Percentiles rank a stretch among this genome's conserved stretches.
Evolutionary conservation across 148 eudicot species (phyloP).

Genomic region (Hydrangea macrophylla): DNA sequence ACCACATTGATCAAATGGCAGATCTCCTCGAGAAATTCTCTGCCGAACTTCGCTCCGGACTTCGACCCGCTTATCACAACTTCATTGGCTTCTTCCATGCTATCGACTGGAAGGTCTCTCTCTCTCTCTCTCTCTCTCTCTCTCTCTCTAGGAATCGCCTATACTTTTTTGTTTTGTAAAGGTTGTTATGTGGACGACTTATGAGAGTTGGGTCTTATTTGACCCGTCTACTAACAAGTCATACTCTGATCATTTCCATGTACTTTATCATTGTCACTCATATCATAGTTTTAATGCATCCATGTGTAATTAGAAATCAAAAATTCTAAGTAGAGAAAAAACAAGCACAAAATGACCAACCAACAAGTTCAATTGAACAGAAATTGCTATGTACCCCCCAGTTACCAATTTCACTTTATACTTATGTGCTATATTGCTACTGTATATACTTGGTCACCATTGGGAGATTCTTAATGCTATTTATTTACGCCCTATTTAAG

Average conservation of each 20-base stretch:
- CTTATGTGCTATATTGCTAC: too few relatives aligned
- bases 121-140: neutral
- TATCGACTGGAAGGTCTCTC: conserved; percentile 84
- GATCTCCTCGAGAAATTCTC: conserved; percentile 68
- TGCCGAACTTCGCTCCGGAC: conserved; percentile 59
- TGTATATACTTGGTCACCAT: too few relatives aligned
- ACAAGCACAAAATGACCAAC: neutral
- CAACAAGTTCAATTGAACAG: too few relatives aligned
- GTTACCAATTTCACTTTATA: too few relatives aligned
- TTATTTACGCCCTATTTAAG: too few relatives aligned
- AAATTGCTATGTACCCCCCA: too few relatives aligned
- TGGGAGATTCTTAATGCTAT: too few relatives aligned
- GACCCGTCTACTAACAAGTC: neutral
- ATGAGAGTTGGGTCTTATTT: neutral
- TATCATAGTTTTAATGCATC: neutral
- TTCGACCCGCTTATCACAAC: conserved; percentile 72
- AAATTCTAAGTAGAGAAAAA: too few relatives aligned
- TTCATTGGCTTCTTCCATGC: conserved; percentile 87
- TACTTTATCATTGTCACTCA: too few relatives aligned
- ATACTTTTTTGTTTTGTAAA: neutral
- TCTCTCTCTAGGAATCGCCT: neutral
- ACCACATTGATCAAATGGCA: conserved; percentile 79
- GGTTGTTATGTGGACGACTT: neutral
- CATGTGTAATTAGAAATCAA: too few relatives aligned
- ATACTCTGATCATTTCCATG: too few relatives aligned